Percentiles rank a stretch among this genome's conserved stretches.
These are phyloP conservation scores for Aegilops bicornis DNA, from an alignment of 176 grass and related monocot species.

Conservation along the genomic window DNA sequence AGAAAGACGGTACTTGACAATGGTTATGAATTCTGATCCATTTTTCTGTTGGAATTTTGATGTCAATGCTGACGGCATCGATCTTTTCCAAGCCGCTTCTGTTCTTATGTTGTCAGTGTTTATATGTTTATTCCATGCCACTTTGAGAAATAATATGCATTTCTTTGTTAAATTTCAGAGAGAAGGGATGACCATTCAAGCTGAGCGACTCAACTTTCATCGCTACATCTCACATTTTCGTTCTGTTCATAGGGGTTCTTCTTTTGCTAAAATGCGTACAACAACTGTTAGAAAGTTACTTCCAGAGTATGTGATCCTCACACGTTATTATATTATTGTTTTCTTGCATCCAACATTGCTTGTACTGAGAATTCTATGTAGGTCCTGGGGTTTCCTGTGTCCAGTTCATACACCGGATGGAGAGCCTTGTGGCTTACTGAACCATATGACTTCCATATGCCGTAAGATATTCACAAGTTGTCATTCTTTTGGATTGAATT, in stretches of 20 bases:
- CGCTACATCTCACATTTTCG: constrained; percentile 95
- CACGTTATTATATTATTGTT: constrained; percentile 26
- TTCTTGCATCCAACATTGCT: constrained; percentile 20
- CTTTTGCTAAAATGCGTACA: constrained; percentile 95
- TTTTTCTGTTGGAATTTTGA: constrained; percentile 21
- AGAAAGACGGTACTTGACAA: constrained; percentile 6
- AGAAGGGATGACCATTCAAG: constrained; percentile 91
- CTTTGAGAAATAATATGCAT: constrained; percentile 25
- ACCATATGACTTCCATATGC: constrained; percentile 87
- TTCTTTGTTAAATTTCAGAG: constrained; percentile 53
- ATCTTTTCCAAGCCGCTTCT: background rate
- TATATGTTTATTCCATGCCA: constrained; percentile 2
- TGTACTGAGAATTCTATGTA: constrained; percentile 38
- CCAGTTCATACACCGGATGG: constrained; percentile 97
- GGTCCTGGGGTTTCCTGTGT: constrained; percentile 95
- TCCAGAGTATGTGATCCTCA: constrained; percentile 70
- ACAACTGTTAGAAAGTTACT: constrained; percentile 93
- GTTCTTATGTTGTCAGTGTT: constrained; percentile 7
- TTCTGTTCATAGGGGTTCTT: constrained; percentile 86
- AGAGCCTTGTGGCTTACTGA: constrained; percentile 88
- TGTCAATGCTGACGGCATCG: background rate
- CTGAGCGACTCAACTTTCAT: constrained; percentile 83
- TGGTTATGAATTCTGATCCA: background rate
- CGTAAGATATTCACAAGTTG: constrained; percentile 56
- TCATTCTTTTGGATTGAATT: constrained; percentile 12